phyloP scores from a whole-genome alignment of 2,329 filamentous ascomycete species.

The Xylaria sp. region DNA sequence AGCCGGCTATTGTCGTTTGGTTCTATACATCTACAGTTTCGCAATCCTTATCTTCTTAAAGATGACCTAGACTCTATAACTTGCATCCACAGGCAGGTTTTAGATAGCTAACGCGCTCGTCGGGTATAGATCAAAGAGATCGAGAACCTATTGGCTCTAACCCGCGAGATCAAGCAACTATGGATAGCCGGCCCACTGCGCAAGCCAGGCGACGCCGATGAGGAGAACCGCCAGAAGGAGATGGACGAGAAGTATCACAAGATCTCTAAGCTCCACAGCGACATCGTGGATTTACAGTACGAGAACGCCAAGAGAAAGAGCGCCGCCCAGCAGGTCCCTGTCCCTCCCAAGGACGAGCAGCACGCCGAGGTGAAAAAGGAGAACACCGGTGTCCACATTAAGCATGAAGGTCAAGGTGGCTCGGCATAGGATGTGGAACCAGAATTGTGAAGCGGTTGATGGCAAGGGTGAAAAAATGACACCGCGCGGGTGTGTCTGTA shows the following conservation, averaged over 20 bases:
- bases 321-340: conserved; percentile 8
- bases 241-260: conserved; percentile 52
- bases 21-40: not conserved
- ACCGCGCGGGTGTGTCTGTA: not conserved
- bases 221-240: conserved; percentile 50
- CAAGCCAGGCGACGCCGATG: conserved; percentile 56
- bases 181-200: conserved; percentile 62
- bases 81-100: not conserved
- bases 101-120: conserved; percentile 13
- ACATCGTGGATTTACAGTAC: conserved; percentile 46
- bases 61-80: not conserved
- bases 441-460: not conserved
- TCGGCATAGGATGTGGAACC: not conserved
- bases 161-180: conserved; percentile 61
- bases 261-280: conserved; percentile 52
- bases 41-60: not conserved
- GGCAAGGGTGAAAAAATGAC: not conserved
- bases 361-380: not conserved
- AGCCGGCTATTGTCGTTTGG: not conserved
- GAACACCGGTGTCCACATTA: not conserved
- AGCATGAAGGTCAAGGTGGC: conserved; percentile 3
- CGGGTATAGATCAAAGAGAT: conserved; percentile 53
- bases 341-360: conserved; percentile 13
- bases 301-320: not conserved
- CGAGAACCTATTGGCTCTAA: conserved; percentile 60